A percentile compares a stretch with the other conserved stretches of the same genome.
Conservation (phyloP, 306 rosid species). For the Quercus suber region DNA sequence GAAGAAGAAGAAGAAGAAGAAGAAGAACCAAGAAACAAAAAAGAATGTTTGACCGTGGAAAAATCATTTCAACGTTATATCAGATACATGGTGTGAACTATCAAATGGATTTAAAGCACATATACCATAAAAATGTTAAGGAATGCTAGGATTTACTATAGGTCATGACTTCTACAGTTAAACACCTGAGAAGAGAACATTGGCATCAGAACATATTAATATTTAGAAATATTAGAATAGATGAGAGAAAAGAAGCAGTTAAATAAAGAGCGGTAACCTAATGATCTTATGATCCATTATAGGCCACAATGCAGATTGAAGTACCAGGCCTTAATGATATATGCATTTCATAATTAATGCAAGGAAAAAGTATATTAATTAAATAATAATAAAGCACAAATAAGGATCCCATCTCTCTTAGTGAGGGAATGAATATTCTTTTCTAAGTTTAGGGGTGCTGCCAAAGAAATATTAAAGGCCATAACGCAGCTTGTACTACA, state of each 20-base stretch:
- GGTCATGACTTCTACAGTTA: not conserved
- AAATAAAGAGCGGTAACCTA: not conserved
- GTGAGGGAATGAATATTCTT: too few species aligned
- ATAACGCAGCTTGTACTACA: not conserved
- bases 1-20: too few species aligned
- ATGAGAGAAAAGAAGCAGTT: not conserved
- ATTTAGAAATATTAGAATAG: not conserved
- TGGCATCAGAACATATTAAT: not conserved
- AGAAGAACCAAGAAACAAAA: too few species aligned
- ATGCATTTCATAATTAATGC: too few species aligned
- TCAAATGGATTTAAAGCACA: not conserved
- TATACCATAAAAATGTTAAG: too few species aligned
- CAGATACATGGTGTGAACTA: not conserved
- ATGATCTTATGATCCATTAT: not conserved
- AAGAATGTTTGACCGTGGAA: not conserved
- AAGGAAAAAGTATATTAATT: too few species aligned
- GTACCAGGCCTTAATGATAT: not conserved
- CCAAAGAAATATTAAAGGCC: not conserved
- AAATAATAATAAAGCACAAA: too few species aligned
- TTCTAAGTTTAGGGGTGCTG: too few species aligned
- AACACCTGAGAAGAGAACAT: not conserved
- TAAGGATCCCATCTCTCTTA: too few species aligned
- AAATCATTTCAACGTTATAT: not conserved
- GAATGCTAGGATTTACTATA: too few species aligned
- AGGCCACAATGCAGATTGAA: not conserved